Base-by-base conservation (phyloP, 306 rosid genomes). In the Vigna unguiculata region DNA sequence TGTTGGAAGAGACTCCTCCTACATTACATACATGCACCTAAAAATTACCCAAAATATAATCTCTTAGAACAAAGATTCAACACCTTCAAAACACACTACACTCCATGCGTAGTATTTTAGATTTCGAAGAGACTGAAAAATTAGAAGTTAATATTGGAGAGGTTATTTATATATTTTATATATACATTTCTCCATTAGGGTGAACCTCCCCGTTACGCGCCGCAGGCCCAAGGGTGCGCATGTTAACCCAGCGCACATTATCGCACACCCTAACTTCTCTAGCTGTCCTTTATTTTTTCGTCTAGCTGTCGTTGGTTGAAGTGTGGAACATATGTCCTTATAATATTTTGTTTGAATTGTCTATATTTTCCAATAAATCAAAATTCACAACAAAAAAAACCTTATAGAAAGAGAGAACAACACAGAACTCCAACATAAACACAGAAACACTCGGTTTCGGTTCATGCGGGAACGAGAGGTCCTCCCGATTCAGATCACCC, bases 401-500 rank as follows among this genome's bases (percentile, higher is more conserved):
- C 14, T 60, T 21, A 66, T 32, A 48, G 10, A 49, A 25, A 25
- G 38, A 77, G 62, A 81, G 72, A 6, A 25, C 58, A 6, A 24
- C 64, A 59, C 5, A 28, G 1, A 20, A 17, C 15, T 10, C n/a
- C 6, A 6, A 5, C 47, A 52, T 4, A 52, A 3, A 53, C 52
- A 47, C 52, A 30, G 15, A 30, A 71, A 80, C 25, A 80, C 59
- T 84, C 58, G 77, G 78, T 64, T 69, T 85, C 76, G 86, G 85
- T 90, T 86, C 97, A 90, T 89, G 90, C 90, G 89, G 89, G 83
- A 85, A 40, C 45, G 9, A 84, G 80, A 83, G 79, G 74, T 72
- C 82, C 85, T 85, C 70, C 76, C 90, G 97, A 91, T 93, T 91
- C 86, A 82, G 91, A 88, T 88, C 97, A 87, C 81, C 60, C 60